Conservation (phyloP, 305 asterid species). For the Rubia tinctorum region DNA sequence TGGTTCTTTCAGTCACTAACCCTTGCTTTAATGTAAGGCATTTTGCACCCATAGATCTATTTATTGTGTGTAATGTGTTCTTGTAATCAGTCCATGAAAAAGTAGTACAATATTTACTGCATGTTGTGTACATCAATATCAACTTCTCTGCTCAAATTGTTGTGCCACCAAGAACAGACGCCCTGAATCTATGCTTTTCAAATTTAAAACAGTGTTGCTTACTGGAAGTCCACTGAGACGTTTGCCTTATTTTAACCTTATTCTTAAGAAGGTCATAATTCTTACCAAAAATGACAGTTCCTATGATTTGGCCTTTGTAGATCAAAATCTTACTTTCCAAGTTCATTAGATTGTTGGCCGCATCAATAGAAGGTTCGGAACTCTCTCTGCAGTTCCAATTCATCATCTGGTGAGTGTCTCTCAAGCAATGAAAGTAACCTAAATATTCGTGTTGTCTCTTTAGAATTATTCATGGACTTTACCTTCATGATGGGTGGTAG, state of each 20-base stretch:
- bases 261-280: background rate
- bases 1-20: slow-evolving; percentile 77
- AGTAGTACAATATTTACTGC: too few species aligned
- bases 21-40: slow-evolving; percentile 80
- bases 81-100: too few species aligned
- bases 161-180: slow-evolving; percentile 96
- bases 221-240: background rate
- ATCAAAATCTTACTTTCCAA: slow-evolving; percentile 89
- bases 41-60: too few species aligned
- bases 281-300: slow-evolving; percentile 5
- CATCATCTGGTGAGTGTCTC: slow-evolving; percentile 79
- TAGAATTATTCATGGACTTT: background rate
- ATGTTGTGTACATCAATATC: too few species aligned
- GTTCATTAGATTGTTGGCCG: slow-evolving; percentile 97
- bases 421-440: slow-evolving; percentile 11
- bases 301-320: slow-evolving; percentile 37
- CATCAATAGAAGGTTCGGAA: slow-evolving; percentile 90
- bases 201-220: background rate
- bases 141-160: slow-evolving; percentile 99
- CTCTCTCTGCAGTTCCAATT: too few species aligned
- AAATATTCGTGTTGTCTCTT: background rate
- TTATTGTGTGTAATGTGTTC: too few species aligned
- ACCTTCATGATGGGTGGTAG: background rate
- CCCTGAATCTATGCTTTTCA: slow-evolving; percentile 75
- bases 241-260: background rate